phyloP scores from a whole-genome alignment of 2,329 filamentous ascomycete species.

The Fusarium nisikadoi region DNA sequence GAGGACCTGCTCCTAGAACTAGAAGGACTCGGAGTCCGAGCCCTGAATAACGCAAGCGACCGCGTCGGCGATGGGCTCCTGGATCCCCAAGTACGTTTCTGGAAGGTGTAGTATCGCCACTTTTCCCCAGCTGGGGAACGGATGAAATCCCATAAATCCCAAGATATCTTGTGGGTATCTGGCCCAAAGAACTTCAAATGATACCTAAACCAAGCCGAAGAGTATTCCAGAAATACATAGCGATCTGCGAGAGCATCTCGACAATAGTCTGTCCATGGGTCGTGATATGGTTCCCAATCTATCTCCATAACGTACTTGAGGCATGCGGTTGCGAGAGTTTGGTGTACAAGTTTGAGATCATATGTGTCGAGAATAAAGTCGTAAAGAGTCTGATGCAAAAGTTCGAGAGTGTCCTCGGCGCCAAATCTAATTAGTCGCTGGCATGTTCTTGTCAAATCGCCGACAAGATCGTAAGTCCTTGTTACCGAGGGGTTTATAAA shows the following conservation, averaged over 20 bases:
- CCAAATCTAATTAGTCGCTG: slow-evolving; percentile 32
- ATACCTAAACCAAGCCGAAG: slow-evolving; percentile 17
- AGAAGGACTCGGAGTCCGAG: neutral
- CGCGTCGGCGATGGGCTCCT: neutral
- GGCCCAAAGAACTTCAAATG: slow-evolving; percentile 25
- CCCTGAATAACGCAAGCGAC: neutral
- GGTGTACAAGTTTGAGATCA: slow-evolving; percentile 22
- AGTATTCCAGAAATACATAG: slow-evolving; percentile 23
- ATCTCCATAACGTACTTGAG: slow-evolving; percentile 18
- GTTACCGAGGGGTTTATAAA: slow-evolving; percentile 30
- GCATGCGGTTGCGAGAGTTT: slow-evolving; percentile 18
- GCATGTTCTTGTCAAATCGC: slow-evolving; percentile 30
- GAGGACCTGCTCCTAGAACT: neutral
- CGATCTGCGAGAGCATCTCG: neutral
- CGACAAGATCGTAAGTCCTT: slow-evolving; percentile 28
- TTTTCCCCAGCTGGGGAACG: slow-evolving; percentile 27
- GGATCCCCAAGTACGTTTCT: neutral
- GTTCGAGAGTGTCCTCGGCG: slow-evolving; percentile 26
- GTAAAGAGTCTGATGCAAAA: slow-evolving; percentile 38
- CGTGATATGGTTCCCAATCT: slow-evolving; percentile 18
- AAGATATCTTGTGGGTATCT: slow-evolving; percentile 3
- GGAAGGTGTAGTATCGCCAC: slow-evolving; percentile 11
- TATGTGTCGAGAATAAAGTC: slow-evolving; percentile 36
- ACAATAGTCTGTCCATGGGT: neutral
- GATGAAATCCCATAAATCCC: slow-evolving; percentile 32